Evolutionary conservation across 2,329 filamentous ascomycete species (phyloP).

Genomic region (Alternaria sp.): DNA sequence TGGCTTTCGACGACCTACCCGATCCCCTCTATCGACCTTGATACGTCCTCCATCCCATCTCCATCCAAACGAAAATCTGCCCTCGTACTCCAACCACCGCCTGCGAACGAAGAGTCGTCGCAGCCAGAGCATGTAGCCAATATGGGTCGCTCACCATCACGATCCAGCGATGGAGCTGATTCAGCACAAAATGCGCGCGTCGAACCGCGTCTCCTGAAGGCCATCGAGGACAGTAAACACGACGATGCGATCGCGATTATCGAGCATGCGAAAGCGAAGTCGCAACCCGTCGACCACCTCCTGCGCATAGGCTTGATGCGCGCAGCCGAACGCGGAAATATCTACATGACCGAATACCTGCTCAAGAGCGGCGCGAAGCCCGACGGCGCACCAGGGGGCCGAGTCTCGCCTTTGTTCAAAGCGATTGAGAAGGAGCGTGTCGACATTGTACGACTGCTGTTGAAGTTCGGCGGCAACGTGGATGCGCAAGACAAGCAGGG

Average conservation of each 20-base stretch:
- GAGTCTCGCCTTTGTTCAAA: conserved; percentile 39
- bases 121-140: conserved; percentile 18
- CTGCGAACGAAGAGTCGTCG: conserved; percentile 3
- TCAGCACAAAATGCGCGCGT: conserved; percentile 35
- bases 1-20: conserved; percentile 14
- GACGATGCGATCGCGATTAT: conserved; percentile 44
- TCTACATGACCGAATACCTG: conserved; percentile 39
- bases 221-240: conserved; percentile 41
- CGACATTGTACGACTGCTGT: conserved; percentile 38
- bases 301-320: conserved; percentile 46
- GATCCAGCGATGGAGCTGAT: conserved; percentile 44
- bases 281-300: conserved; percentile 42
- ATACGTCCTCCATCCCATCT: conserved; percentile 11
- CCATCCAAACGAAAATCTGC: conserved; percentile 6
- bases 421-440: conserved; percentile 43
- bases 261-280: conserved; percentile 40
- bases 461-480: conserved; percentile 41
- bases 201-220: conserved; percentile 45
- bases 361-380: conserved; percentile 43
- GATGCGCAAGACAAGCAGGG: conserved; percentile 46
- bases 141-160: conserved; percentile 46
- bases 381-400: conserved; percentile 40
- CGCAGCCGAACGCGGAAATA: conserved; percentile 42
- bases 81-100: not conserved
- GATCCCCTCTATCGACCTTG: conserved; percentile 8